phyloP scores from a whole-genome alignment of 2,329 filamentous ascomycete species.

The Coniella vitis region DNA sequence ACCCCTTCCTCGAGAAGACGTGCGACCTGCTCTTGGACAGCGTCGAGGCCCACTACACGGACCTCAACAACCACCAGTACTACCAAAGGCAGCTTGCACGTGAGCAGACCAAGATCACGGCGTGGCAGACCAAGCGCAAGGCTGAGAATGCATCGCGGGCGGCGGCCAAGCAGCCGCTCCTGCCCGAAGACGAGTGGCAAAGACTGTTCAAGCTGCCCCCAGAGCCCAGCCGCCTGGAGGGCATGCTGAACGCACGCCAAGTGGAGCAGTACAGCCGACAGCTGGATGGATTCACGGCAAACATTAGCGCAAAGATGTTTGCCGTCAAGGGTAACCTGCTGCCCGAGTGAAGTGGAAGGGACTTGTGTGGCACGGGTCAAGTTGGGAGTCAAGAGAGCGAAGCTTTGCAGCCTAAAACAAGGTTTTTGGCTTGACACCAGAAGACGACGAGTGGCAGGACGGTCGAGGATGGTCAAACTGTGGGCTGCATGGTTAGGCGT shows the following conservation, averaged over 20 bases:
- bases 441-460: background rate
- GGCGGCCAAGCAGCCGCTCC: constrained; percentile 77
- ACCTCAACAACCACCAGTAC: constrained; percentile 97
- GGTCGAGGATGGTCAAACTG: constrained; percentile 1
- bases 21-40: constrained; percentile 92
- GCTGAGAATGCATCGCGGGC: constrained; percentile 82
- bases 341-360: constrained; percentile 38
- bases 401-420: too few species aligned
- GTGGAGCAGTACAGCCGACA: constrained; percentile 97
- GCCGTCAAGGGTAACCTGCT: constrained; percentile 70
- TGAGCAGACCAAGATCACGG: constrained; percentile 92
- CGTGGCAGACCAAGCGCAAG: constrained; percentile 96
- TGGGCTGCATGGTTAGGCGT: constrained; percentile 11
- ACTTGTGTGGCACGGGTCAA: too few species aligned
- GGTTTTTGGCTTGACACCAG: background rate
- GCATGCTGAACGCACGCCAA: constrained; percentile 90
- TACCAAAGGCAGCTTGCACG: constrained; percentile 90
- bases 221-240: constrained; percentile 88
- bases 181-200: constrained; percentile 98
- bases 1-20: constrained; percentile 97
- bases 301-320: constrained; percentile 95
- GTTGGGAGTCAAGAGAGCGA: too few species aligned
- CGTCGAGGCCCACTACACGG: constrained; percentile 96
- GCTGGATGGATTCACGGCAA: constrained; percentile 91
- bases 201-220: constrained; percentile 95